Evolutionary conservation across 2,329 filamentous ascomycete genomes (phyloP), one percentile per base, ranked within the genome.

Genomic region (Apiospora kogelbergensis): DNA sequence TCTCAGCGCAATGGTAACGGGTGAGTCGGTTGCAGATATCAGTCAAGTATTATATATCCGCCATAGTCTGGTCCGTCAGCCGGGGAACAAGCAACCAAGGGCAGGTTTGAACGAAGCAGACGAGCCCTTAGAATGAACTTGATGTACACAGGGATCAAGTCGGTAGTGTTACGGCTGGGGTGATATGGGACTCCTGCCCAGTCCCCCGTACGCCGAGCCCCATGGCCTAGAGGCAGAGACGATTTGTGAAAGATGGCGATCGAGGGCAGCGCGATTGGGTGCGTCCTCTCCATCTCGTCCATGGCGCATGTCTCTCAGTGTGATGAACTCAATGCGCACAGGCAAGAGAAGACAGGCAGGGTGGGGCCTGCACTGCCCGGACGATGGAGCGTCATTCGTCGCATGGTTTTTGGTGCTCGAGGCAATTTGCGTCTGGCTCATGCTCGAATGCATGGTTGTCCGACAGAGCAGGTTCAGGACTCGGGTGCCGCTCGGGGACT

Each of bases 361-460:
- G 53, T 60, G 53, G 53, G 53, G 53, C 53, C 53, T 60, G 53
- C 53, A 60, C 53, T 60, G 53, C 53, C 53, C 53, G 30, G 53
- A 60, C 26, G 53, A 60, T 60, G 53, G 53, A 60, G 53, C 53
- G 53, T 60, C 26, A 60, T 13, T n/a, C 53, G 53, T 60, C 53
- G 53, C 53, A 60, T 60, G 53, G 53, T 60, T 37, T 37, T 60
- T 60, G 9, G 2, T 37, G 30, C 53, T 60, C 53, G 53, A 60
- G 53, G 53, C 53, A 60, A 60, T 60, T 60, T 60, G 53, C 53
- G 30, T 60, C 53, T 60, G 53, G 53, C 53, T 60, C 53, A 60
- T 60, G 53, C 53, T 60, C 53, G 30, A 20, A 60, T 60, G 53
- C 53, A 60, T 37, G 53, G 53, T 60, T 37, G 20, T 60, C 53